These are phyloP conservation scores for Monosporascus sp. DNA, from an alignment of 2,329 filamentous ascomycete species.

Conservation along the genomic window DNA sequence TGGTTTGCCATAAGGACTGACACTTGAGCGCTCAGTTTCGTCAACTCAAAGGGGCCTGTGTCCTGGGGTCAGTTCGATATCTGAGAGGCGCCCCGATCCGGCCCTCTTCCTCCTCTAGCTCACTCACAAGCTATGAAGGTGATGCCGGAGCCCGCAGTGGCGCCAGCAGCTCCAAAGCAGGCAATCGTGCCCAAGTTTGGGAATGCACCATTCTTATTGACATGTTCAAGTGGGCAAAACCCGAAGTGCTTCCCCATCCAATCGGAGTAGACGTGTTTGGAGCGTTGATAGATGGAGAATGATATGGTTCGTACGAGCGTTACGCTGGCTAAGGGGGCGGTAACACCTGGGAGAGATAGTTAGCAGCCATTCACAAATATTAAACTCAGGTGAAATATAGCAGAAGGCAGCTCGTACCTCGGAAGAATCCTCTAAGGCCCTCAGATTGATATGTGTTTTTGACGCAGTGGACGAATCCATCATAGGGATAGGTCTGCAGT, in stretches of 20 bases:
- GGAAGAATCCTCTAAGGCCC: slow-evolving; percentile 71
- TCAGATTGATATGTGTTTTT: slow-evolving; percentile 70
- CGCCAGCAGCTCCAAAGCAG: slow-evolving; percentile 73
- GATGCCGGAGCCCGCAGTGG: slow-evolving; percentile 72
- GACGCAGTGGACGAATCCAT: slow-evolving; percentile 68
- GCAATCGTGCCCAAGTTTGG: slow-evolving; percentile 68
- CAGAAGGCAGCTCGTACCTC: slow-evolving; percentile 47
- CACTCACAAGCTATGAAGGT: slow-evolving; percentile 69
- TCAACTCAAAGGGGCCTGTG: slow-evolving; percentile 75
- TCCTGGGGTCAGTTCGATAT: slow-evolving; percentile 1
- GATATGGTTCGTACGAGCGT: slow-evolving; percentile 72
- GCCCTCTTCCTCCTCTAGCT: background rate
- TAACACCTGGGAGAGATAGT: slow-evolving; percentile 51
- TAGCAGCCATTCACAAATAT: slow-evolving; percentile 11
- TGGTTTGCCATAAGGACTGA: slow-evolving; percentile 68
- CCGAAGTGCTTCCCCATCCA: slow-evolving; percentile 63
- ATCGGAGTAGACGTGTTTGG: slow-evolving; percentile 67
- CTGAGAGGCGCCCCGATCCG: background rate
- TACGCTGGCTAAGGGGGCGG: slow-evolving; percentile 73
- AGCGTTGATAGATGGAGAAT: slow-evolving; percentile 73
- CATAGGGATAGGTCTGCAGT: slow-evolving; percentile 81
- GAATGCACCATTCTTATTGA: slow-evolving; percentile 63
- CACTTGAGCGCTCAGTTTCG: slow-evolving; percentile 83
- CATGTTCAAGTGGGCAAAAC: slow-evolving; percentile 66
- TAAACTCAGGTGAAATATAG: background rate